Base-by-base conservation (phyloP, 495 filamentous ascomycete genomes). In the Penicillium odoratum region DNA sequence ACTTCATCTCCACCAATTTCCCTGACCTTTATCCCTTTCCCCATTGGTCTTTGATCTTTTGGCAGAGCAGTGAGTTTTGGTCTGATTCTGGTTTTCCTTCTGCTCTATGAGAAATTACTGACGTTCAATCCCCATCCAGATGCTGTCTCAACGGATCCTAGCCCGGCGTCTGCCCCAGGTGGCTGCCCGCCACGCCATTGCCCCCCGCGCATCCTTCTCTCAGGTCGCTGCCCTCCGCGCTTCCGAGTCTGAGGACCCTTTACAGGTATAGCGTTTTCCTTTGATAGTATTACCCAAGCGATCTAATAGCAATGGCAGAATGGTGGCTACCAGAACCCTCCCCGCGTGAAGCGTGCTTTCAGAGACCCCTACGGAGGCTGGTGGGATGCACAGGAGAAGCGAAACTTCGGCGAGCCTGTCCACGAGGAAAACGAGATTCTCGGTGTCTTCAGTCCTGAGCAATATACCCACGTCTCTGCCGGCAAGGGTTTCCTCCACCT, bases 361-460 rank as follows among this genome's bases (percentile, higher is more conserved):
- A 90, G 95, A 70, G 95, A 98, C 70, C 95, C 95, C 36, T 84
- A 98, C 69, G 93, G 75, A 64, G 88, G 91, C 70, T 98, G 92
- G 91, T 98, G 93, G 93, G 93, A 98, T 74, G 88, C 91, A 79
- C 93, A 98, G 69, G 93, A 97, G 71, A 88, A 93, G 64, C 86
- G 93, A 56, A 97, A 98, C 79, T 99, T 87, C 64, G 92, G 92
- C 66, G 95, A 99, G 74, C 89, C 92, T 4, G 85, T 96, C 29
- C 93, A 99, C 72, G 95, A 99, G 75, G 95, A 99, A 74, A 87
- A 98, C 68, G 95, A 99, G 71, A 85, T 97, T 53, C 81, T 98
- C 21, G 93, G 93, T 66, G 86, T 96, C 55, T 93, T 99, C 77
- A 87, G 88, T 50, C 84, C 90, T 2, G 85, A 97, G 67, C 88